A percentile compares a stretch with the other conserved stretches of the same genome.
Conservation (phyloP, 371 early-diverging fungal genomes). For the Mortierella polycephala region DNA sequence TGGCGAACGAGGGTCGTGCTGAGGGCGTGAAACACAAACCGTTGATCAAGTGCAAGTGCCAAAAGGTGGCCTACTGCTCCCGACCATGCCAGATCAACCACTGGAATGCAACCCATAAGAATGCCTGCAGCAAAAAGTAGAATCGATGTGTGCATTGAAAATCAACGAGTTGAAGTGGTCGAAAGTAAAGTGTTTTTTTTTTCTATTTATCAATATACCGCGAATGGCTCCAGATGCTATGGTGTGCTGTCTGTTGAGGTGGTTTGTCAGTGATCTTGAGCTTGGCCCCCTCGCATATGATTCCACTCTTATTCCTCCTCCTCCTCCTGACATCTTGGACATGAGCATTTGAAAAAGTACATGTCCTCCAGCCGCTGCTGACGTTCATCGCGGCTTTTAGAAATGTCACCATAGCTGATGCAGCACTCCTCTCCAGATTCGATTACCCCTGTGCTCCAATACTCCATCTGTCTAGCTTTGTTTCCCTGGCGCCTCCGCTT, state of each 20-base stretch:
- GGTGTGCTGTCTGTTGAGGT: too few species aligned
- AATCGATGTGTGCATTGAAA: background rate
- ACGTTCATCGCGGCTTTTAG: constrained; percentile 55
- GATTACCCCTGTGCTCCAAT: constrained; percentile 64
- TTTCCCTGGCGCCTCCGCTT: constrained; percentile 51
- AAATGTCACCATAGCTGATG: constrained; percentile 74
- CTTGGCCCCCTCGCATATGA: too few species aligned
- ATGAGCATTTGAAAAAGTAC: constrained; percentile 80
- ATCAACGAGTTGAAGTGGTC: too few species aligned
- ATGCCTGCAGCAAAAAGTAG: constrained; percentile 52
- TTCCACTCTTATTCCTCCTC: constrained; percentile 21
- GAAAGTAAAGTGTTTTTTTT: too few species aligned
- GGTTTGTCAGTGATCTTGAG: too few species aligned
- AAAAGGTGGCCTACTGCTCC: constrained; percentile 66
- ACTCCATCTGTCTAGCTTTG: constrained; percentile 61
- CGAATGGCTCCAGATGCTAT: too few species aligned
- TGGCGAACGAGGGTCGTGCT: constrained; percentile 42
- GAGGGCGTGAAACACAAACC: constrained; percentile 36
- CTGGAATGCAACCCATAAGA: constrained; percentile 60
- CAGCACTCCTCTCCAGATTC: constrained; percentile 72
- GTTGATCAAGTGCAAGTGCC: constrained; percentile 64
- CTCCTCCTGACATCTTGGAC: constrained; percentile 71
- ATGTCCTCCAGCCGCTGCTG: constrained; percentile 61
- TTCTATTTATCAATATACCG: too few species aligned
- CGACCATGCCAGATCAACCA: constrained; percentile 66